Base-by-base conservation (phyloP, 345 rosid species). In the Combretum micranthum region DNA sequence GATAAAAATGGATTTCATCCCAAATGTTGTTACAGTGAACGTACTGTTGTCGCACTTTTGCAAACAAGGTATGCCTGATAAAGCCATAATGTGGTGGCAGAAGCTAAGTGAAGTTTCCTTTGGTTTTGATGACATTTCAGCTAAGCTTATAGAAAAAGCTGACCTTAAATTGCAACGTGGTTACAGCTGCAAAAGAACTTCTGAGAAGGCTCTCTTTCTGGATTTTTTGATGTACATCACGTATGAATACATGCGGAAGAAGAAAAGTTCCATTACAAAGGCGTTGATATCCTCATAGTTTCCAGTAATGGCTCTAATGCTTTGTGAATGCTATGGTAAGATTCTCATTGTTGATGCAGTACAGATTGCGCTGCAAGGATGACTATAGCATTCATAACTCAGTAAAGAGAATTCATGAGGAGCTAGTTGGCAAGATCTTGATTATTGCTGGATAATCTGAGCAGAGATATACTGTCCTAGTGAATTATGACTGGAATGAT, bases 221-320 rank as follows among this genome's bases (percentile, higher is more conserved):
- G 90, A 87, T 67, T 82, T 77, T 71, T 79, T 87, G 59, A 87
- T 87, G 95, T 77, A 76, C 69, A 68, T 80, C 19, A 81, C 88
- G 12, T 84, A 72, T 15, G 80, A 80, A 54, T 84, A 69, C 74
- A 66, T 84, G 59, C 56, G 60, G 39, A 32, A 5, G 39, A 7
- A 32, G 9, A 32, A 32, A 32, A 32, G 10, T 32, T 32, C 10
- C 39, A 32, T 32, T 7, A 32, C 39, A 32, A 4, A 32, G 1
- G 9, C 39, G 10, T 32, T 7, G 9, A 7, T 32, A 32, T 32
- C 39, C 9, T 4, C 39, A 9, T 32, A 32, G 39, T 32, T 32
- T 32, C 39, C 7, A 32, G 39, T 32, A 32, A 32, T 32, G 39
- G 39, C 39, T 32, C 9, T 1, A 32, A 32, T 32, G 39, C 39